Evolutionary conservation across 2,329 filamentous ascomycete genomes (phyloP), one percentile per base, ranked within the genome.

Genomic region (Fusarium oxysporum): DNA sequence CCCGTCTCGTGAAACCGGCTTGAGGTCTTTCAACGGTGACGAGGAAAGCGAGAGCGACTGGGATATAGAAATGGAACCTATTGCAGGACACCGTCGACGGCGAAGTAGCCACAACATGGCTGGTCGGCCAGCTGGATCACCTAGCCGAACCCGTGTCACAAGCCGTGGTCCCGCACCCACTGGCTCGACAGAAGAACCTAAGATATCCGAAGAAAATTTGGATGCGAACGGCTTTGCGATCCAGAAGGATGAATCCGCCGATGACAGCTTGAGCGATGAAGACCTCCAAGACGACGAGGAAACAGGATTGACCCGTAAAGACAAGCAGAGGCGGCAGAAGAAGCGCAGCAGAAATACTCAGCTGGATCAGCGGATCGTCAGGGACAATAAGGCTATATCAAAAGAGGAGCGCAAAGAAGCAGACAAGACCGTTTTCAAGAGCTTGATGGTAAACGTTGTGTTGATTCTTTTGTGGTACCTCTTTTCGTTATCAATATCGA

Each of bases 401-500:
- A 87, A 88, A 45, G 90, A 92, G 73, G 93, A 96, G 83, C 91
- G 91, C 82, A 92, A 91, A 77, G 85, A 94, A 78, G 94, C 93
- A 11, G 92, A 96, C 83, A 88, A 91, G 80, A 91, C 88, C 77
- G 89, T 98, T 43, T 71, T 94, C 54, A 91, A 86, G 80, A 91
- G 87, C 64, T 84, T 95, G 62, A 80, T 92, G 64, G 85, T 95
- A 78, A 98, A 98, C 81, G 88, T 87, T n/a, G 78, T 88, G n/a
- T 85, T 99, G 73, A 97, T 98, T 73, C 88, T 89, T 30, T 83
- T 97, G 72, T 99, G 96, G 96, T 96, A 90, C 72, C 84, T 95
- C 43, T 98, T 98, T 83, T 98, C 95, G 23, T 89, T 98, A 73
- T 94, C 93, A 55, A 97, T 97, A 80, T 97, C 95, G 70, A 88